Percentiles rank a stretch among this genome's conserved stretches.
These are phyloP conservation scores for bread wheat (Triticum aestivum) DNA, from an alignment of 176 grass and related monocot genomes.

Conservation along the genomic window IWGSC_CS_RefSeq_v2.1 NC_057797.1:64103006-64103505, in stretches of 20 bases:
- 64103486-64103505: too few species aligned
- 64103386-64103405: too few species aligned
- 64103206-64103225: background rate
- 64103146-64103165: slow-evolving; percentile 99
- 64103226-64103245: background rate
- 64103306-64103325: too few species aligned
- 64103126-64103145: slow-evolving; percentile 74
- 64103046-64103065: slow-evolving; percentile 27
- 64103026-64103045: slow-evolving; percentile 51
- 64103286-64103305: too few species aligned
- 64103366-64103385: too few species aligned
- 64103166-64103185: slow-evolving; percentile 58
- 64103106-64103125: slow-evolving; percentile 51
- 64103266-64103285: too few species aligned
- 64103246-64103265: background rate
- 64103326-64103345: too few species aligned
- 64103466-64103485: too few species aligned
- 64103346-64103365: too few species aligned
- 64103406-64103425: too few species aligned
- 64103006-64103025: slow-evolving; percentile 65
- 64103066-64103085: slow-evolving; percentile 74
- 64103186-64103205: background rate
- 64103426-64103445: too few species aligned
- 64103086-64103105: slow-evolving; percentile 8
- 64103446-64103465: too few species aligned